phyloP scores from a whole-genome alignment of 108 stramenopile genomes.

The Fistulifera solaris region DNA sequence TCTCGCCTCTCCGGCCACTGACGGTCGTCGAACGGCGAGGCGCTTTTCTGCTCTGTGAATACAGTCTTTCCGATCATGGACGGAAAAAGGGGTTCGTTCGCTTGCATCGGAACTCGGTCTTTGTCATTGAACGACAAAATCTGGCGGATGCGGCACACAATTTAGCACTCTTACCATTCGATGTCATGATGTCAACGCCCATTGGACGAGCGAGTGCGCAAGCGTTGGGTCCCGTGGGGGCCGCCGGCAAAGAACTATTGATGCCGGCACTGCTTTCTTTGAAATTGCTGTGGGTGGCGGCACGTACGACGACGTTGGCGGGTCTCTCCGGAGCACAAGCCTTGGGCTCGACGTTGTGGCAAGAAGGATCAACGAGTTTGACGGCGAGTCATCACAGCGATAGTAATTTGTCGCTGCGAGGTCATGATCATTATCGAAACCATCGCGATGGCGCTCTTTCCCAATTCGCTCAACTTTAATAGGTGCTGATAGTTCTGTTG shows the following conservation, averaged over 20 bases:
- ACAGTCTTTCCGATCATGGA: conserved; percentile 5
- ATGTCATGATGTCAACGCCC: conserved; percentile 56
- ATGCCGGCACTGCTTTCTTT: conserved; percentile 59
- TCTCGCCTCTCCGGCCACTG: conserved; percentile 56
- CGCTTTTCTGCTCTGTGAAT: conserved; percentile 47
- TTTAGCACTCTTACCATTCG: conserved; percentile 58
- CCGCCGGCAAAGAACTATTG: conserved; percentile 42
- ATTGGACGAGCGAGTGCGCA: conserved; percentile 41
- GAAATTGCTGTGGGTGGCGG: conserved; percentile 51
- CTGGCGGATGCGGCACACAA: conserved; percentile 54
- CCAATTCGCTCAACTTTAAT: no score
- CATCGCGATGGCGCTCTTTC: no score
- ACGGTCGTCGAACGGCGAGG: conserved; percentile 42
- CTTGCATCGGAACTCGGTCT: conserved; percentile 71
- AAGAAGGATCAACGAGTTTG: conserved; percentile 28
- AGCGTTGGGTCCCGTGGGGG: conserved; percentile 46
- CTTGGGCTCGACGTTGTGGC: conserved; percentile 44
- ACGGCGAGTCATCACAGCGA: conserved; percentile 1
- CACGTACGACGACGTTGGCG: conserved; percentile 58
- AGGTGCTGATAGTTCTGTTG: no score
- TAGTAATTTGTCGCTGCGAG: not conserved
- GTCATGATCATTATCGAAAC: not conserved
- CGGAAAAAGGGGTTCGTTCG: conserved; percentile 24
- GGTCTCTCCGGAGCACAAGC: conserved; percentile 54
- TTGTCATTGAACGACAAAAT: conserved; percentile 80